Evolutionary conservation across 176 grass and related monocot genomes (phyloP).

Genomic region (Zoysia japonica): DNA sequence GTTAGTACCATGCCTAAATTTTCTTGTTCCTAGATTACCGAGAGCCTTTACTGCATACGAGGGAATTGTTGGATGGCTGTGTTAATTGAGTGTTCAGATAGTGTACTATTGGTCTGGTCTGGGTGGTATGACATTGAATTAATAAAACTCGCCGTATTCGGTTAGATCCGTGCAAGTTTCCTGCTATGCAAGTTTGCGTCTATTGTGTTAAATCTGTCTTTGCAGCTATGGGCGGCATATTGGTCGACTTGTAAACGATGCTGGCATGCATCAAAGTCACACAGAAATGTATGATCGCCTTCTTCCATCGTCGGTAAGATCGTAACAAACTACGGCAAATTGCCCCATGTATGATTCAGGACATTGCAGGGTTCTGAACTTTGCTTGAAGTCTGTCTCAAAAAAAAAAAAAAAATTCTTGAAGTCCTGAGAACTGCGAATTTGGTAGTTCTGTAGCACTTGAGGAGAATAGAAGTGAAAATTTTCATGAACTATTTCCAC

Average conservation of each 20-base stretch:
- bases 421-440: too few species aligned
- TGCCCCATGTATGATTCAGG: neutral
- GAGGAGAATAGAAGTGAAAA: too few species aligned
- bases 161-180: too few species aligned
- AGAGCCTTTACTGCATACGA: constrained; percentile 28
- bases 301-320: neutral
- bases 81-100: constrained; percentile 35
- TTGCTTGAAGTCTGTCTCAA: too few species aligned
- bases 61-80: constrained; percentile 48
- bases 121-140: constrained; percentile 28
- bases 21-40: constrained; percentile 32
- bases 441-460: too few species aligned
- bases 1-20: constrained; percentile 54
- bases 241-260: neutral
- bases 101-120: constrained; percentile 41
- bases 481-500: too few species aligned
- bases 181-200: neutral
- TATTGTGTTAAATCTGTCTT: neutral
- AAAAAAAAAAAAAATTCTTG: too few species aligned
- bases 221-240: neutral
- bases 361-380: too few species aligned
- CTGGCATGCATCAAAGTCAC: neutral
- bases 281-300: neutral
- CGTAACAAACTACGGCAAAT: neutral
- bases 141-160: constrained; percentile 26